Evolutionary conservation across 176 grass and related monocot genomes (phyloP).

Genomic region (Lolium rigidum): DNA sequence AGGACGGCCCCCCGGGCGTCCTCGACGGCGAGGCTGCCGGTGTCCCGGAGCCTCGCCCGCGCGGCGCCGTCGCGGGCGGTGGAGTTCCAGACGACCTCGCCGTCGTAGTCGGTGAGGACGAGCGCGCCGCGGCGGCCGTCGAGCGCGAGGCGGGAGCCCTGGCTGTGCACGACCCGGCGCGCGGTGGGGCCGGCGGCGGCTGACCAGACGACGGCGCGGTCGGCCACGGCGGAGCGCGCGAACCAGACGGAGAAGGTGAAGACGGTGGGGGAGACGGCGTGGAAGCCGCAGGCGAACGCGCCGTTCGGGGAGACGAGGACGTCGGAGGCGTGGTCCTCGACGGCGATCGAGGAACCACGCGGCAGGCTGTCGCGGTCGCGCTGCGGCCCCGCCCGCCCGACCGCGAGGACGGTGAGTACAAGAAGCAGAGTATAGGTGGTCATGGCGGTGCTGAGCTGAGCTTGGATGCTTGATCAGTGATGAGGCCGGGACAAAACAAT

Average conservation of each 20-base stretch:
- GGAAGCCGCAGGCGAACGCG: constrained; percentile 22
- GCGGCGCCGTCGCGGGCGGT: background rate
- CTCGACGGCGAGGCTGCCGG: constrained; percentile 48
- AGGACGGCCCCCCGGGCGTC: background rate
- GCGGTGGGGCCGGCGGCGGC: background rate
- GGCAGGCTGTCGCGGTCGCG: constrained; percentile 17
- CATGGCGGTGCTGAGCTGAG: constrained; percentile 9
- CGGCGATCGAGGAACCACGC: constrained; percentile 42
- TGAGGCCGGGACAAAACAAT: background rate
- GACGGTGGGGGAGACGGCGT: constrained; percentile 6
- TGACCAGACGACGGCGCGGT: constrained; percentile 19
- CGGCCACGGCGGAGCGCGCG: constrained; percentile 11
- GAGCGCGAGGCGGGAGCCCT: constrained; percentile 32
- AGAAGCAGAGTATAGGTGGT: background rate
- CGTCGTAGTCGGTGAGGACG: constrained; percentile 51
- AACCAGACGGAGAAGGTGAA: constrained; percentile 34
- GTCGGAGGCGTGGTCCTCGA: constrained; percentile 48
- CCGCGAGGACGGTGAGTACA: background rate
- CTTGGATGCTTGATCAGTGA: constrained; percentile 5
- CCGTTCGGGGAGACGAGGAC: constrained; percentile 33
- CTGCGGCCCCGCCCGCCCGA: background rate
- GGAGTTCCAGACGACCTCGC: constrained; percentile 52
- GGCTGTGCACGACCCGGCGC: constrained; percentile 13
- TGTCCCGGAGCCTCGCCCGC: constrained; percentile 28
- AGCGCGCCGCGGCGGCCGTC: constrained; percentile 36